Percentiles rank a stretch among this genome's conserved stretches.
Conservation (phyloP, 2,329 filamentous ascomycete species). For the Talaromyces sp. region DNA sequence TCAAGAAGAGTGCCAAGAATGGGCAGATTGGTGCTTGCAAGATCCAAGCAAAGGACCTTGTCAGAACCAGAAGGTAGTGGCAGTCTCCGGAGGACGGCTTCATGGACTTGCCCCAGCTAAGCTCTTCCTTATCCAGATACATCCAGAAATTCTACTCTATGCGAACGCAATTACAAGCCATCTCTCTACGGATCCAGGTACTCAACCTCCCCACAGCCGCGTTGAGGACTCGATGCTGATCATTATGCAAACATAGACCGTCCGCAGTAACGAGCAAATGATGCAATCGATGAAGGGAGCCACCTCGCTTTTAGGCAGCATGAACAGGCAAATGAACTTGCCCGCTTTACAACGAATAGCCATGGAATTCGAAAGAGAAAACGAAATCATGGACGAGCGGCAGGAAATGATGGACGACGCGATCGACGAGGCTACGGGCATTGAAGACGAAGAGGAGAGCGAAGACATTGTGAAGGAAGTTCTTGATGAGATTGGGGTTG, state of each 20-base stretch:
- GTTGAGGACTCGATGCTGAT: background rate
- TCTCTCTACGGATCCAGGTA: constrained; percentile 90
- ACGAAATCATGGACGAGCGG: constrained; percentile 98
- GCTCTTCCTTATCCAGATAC: constrained; percentile 54
- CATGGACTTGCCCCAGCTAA: background rate
- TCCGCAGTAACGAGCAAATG: constrained; percentile 98
- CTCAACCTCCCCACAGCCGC: constrained; percentile 8
- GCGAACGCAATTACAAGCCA: constrained; percentile 94
- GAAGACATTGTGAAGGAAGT: constrained; percentile 97
- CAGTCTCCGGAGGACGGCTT: background rate
- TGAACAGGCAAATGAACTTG: constrained; percentile 98
- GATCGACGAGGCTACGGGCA: constrained; percentile 91
- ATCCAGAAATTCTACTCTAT: constrained; percentile 98
- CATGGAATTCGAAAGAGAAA: constrained; percentile 98
- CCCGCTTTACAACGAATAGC: constrained; percentile 92
- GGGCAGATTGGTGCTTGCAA: constrained; percentile 97
- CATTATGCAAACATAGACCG: constrained; percentile 58
- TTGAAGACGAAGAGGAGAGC: constrained; percentile 87
- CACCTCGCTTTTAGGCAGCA: constrained; percentile 84
- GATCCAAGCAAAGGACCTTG: constrained; percentile 96
- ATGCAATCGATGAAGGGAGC: constrained; percentile 99
- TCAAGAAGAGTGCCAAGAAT: constrained; percentile 97
- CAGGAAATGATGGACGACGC: constrained; percentile 99
- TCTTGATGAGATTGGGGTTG: constrained; percentile 91
- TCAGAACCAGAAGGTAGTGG: constrained; percentile 71